These are phyloP conservation scores for Myxozyma neglecta DNA, from an alignment of 805 yeast genomes.

Conservation along the genomic window DNA sequence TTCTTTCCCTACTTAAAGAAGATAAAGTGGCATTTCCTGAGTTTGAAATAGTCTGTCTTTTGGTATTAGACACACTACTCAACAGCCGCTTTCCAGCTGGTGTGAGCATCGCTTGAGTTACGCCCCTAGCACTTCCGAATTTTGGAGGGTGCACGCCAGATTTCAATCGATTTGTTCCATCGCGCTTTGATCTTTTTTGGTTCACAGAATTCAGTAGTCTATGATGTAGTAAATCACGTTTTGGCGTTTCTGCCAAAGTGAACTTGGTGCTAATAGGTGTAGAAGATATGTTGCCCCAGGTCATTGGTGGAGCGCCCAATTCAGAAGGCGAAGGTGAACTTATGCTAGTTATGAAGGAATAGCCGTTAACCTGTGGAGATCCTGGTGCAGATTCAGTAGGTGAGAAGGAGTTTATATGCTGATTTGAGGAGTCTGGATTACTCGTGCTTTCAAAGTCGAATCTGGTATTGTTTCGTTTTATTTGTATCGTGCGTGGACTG, in stretches of 20 bases:
- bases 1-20: not conserved
- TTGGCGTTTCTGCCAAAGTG: constrained; percentile 21
- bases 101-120: constrained; percentile 11
- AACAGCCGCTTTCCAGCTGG: constrained; percentile 25
- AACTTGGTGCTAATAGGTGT: constrained; percentile 11
- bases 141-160: constrained; percentile 1
- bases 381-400: not conserved
- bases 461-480: constrained; percentile 18
- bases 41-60: not conserved
- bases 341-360: constrained; percentile 16
- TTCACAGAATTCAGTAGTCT: constrained; percentile 6
- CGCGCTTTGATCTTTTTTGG: not conserved
- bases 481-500: constrained; percentile 12
- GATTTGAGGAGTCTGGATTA: not conserved
- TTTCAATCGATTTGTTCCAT: not conserved
- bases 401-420: not conserved
- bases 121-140: constrained; percentile 10
- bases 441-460: not conserved
- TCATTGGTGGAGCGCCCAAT: constrained; percentile 22
- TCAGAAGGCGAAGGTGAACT: constrained; percentile 26
- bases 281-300: constrained; percentile 12
- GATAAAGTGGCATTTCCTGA: not conserved
- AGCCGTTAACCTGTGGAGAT: constrained; percentile 21
- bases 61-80: constrained; percentile 14
- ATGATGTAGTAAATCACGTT: constrained; percentile 28